Base-by-base conservation (phyloP, 805 yeast genomes). In the Helenozyma baotianmanensis region DNA sequence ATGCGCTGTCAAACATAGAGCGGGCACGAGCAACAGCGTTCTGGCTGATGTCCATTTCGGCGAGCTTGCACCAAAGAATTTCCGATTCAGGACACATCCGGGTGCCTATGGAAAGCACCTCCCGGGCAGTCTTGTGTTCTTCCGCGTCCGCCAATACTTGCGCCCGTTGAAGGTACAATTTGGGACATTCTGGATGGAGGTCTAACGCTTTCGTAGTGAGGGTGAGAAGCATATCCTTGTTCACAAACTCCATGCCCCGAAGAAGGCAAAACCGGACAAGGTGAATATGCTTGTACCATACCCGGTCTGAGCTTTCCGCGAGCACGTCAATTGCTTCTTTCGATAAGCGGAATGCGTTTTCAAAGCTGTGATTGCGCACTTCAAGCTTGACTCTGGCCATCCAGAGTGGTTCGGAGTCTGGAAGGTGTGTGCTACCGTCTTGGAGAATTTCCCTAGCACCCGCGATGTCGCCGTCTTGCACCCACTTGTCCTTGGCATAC, bases 401-500 rank as follows among this genome's bases (percentile, higher is more conserved):
- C 85, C 87, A 80, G 8, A 86, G 51, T 15, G 70, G 74, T 39
- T 76, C 80, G 39, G 62, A 65, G 0, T 55, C 42, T 1, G 80
- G 73, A 7, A 72, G 56, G 2, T 44, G 33, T 4, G 59, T 49
- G 26, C 72, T 51, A 0, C 82, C 82, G 10, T 64, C 58, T 2
- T 60, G 50, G 5, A 88, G 57, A 4, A 84, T 72, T 1, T 50
- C 45, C 32, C 79, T 60, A 0, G 95, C 82, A 3, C 62, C 70
- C 1, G 51, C 58, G 1, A 70, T 46, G 43, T 82, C 76, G 1
- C 62, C 50, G 2, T 59, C 68, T 15, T 62, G 36, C 27, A 60
- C 56, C 81, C 87, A 78, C 32, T 70, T 62, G 45, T 82, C 89
- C 43, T 81, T 80, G 0, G 95, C 82, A 49, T 75, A 85, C 77